These are phyloP conservation scores for Rheum nobile DNA, from an alignment of 148 eudicot genomes.

Conservation along the genomic window DNA sequence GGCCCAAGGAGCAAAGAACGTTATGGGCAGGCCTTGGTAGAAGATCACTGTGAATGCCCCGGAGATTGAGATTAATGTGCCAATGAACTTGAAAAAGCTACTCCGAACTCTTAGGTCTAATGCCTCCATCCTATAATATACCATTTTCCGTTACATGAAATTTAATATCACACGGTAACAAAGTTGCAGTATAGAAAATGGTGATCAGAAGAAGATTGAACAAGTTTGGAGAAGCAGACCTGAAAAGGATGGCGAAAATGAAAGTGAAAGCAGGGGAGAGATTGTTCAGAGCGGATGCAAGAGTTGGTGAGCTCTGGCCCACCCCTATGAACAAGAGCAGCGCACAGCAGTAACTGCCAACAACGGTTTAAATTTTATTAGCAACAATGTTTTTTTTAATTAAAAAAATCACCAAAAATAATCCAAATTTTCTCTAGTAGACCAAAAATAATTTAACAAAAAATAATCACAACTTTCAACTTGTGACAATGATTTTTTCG, in stretches of 20 bases:
- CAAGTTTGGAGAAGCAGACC: neutral
- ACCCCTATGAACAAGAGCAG: conserved; percentile 5
- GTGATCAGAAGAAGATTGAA: neutral
- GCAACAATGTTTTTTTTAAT: too few species aligned
- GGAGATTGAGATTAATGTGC: conserved; percentile 28
- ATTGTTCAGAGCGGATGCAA: conserved; percentile 5
- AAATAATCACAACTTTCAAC: too few species aligned
- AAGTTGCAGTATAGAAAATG: neutral
- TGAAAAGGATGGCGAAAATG: conserved; percentile 6
- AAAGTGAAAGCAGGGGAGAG: conserved; percentile 10
- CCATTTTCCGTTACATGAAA: neutral
- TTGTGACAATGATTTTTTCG: too few species aligned
- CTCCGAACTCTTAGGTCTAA: conserved; percentile 23
- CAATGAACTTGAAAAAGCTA: conserved; percentile 21
- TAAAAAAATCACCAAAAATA: too few species aligned
- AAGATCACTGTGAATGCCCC: conserved; percentile 34
- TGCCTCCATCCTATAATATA: conserved; percentile 29
- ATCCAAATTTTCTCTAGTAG: too few species aligned
- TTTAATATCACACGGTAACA: neutral
- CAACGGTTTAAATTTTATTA: neutral
- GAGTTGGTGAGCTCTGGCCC: conserved; percentile 4
- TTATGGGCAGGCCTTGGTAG: conserved; percentile 28
- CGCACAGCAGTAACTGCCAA: conserved; percentile 1
- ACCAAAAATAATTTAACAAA: neutral
- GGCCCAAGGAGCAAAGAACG: conserved; percentile 8